phyloP scores from a whole-genome alignment of 148 eudicot species.

The Diospyros lotus region DNA sequence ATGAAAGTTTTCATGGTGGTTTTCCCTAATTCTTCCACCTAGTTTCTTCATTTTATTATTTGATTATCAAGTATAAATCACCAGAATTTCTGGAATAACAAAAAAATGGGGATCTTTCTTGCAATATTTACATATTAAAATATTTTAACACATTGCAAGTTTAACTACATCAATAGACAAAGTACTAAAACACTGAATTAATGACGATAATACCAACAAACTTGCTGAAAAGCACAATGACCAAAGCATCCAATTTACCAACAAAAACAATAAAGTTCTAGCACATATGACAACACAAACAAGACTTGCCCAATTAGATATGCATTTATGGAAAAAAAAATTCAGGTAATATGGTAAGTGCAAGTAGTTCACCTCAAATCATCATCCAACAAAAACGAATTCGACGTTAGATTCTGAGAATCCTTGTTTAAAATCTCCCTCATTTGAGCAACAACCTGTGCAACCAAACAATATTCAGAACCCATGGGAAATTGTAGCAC shows the following conservation, averaged over 20 bases:
- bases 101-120: background rate
- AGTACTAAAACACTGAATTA: background rate
- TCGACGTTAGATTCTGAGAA: slow-evolving; percentile 76
- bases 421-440: slow-evolving; percentile 91
- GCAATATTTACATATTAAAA: background rate
- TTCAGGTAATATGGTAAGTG: background rate
- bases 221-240: background rate
- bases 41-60: too few species aligned
- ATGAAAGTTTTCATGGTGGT: too few species aligned
- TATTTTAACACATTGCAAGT: background rate
- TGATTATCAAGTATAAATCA: background rate
- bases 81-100: background rate
- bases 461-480: slow-evolving; percentile 13
- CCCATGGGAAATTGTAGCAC: background rate
- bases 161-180: background rate
- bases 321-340: background rate
- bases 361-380: slow-evolving; percentile 66
- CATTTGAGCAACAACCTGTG: slow-evolving; percentile 95
- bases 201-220: background rate
- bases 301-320: too few species aligned
- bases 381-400: slow-evolving; percentile 93
- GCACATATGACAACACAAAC: too few species aligned
- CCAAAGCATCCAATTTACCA: background rate
- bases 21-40: too few species aligned
- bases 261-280: background rate